Conservation (phyloP, 257 asterid species). For the Verbascum thapsus region DNA sequence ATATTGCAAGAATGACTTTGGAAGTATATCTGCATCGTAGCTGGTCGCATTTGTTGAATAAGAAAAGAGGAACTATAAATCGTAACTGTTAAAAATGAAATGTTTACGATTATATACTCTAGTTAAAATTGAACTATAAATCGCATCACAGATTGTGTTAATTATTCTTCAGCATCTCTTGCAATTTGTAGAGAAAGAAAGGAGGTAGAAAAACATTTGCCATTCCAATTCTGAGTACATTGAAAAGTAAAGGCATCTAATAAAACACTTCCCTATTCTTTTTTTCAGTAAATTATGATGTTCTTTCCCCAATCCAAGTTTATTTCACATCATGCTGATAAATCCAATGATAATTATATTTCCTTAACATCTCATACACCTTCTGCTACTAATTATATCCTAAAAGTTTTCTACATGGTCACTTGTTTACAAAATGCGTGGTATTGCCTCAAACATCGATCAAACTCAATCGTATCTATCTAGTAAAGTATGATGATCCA, state of each 20-base stretch:
- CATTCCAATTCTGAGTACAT: neutral
- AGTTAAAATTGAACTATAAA: neutral
- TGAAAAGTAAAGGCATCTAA: neutral
- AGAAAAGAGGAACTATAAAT: neutral
- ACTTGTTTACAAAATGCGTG: constrained; percentile 7
- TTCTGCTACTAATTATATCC: neutral
- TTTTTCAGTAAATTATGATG: no score
- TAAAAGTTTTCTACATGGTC: neutral
- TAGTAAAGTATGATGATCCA: neutral
- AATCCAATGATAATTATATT: constrained; percentile 13
- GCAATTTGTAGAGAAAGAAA: neutral
- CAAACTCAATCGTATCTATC: neutral
- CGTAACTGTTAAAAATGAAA: neutral
- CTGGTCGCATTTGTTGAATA: neutral
- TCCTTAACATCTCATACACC: neutral
- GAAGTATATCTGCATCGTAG: neutral
- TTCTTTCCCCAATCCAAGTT: constrained; percentile 1
- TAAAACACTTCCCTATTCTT: neutral
- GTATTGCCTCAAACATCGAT: neutral
- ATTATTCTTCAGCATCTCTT: neutral
- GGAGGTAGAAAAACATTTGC: neutral
- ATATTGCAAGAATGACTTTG: neutral
- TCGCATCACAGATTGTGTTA: neutral
- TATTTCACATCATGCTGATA: neutral
- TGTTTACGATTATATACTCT: no score